These are phyloP conservation scores for Mytilinidion resinicola DNA, from an alignment of 495 filamentous ascomycete genomes.

Conservation along the genomic window DNA sequence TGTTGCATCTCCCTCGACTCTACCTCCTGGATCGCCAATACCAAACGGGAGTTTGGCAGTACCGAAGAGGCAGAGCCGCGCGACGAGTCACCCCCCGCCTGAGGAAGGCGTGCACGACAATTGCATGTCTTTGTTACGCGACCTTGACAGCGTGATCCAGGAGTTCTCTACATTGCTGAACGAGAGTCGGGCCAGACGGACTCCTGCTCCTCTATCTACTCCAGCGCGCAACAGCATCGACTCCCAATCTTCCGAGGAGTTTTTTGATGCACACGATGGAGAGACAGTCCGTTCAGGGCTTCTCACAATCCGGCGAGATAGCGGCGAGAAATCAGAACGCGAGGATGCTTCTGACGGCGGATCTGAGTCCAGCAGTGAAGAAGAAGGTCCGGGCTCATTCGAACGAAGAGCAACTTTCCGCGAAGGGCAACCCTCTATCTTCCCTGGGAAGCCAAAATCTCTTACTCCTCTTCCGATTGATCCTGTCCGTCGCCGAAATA, in stretches of 20 bases:
- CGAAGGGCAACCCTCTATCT: constrained; percentile 50
- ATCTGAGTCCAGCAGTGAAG: constrained; percentile 56
- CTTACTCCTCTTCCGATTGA: constrained; percentile 72
- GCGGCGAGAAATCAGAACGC: constrained; percentile 44
- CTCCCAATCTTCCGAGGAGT: constrained; percentile 71
- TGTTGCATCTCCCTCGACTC: constrained; percentile 46
- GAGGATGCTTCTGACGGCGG: constrained; percentile 49
- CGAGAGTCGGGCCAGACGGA: constrained; percentile 71
- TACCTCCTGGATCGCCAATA: constrained; percentile 30
- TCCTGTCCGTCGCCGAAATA: constrained; percentile 58
- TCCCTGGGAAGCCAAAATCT: constrained; percentile 66
- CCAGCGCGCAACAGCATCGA: constrained; percentile 71
- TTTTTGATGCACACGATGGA: constrained; percentile 84
- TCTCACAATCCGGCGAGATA: constrained; percentile 62
- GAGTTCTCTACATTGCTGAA: constrained; percentile 73
- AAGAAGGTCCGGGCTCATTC: constrained; percentile 39
- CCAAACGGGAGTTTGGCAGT: constrained; percentile 35
- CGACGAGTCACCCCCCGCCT: constrained; percentile 23
- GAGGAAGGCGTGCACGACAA: constrained; percentile 67
- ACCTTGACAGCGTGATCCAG: constrained; percentile 72
- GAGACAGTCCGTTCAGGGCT: constrained; percentile 56
- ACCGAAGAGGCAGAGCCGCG: constrained; percentile 33
- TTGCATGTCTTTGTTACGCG: constrained; percentile 68
- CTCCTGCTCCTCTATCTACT: constrained; percentile 44
- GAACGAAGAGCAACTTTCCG: constrained; percentile 35